Base-by-base conservation (phyloP, 2,329 filamentous ascomycete species). In the Aspergillus brasiliensis region DNA sequence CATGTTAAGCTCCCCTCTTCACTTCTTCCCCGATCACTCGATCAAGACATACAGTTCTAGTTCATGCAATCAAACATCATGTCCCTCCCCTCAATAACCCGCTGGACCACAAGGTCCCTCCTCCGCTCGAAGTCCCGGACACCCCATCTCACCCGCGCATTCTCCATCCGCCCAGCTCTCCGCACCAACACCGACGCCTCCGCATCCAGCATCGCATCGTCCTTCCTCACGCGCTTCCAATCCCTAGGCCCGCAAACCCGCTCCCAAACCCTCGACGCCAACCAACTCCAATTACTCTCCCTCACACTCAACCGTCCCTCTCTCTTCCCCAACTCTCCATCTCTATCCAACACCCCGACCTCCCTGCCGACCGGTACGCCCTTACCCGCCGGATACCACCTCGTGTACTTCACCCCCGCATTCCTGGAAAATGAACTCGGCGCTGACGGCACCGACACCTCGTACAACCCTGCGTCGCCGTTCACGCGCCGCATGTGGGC, bases 401-500 rank as follows among this genome's bases (percentile, higher is more conserved):
- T 89, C 0, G 82, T 82, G 0, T 89, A 88, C 70, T 89, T 89
- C 68, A 87, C 86, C 0, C 85, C 86, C 0, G 75, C 76, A 0
- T 82, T 83, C 4, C 62, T 84, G 0, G 86, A 88, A 66, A 62
- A 69, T 0, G 79, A 84, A 6, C 78, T 89, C 0, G 86, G 86
- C 0, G 62, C 70, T 0, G 87, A 90, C 69, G 87, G 87, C 13
- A 87, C 84, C 0, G 87, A 89, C 72, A 74, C 69, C 1, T 82
- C 82, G 0, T 88, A 85, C 69, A 89, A 88, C 64, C 82, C 86
- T 0, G 80, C 84, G 0, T 62, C 74, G 3, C 86, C 86, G 0
- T 89, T 88, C 59, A 87, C 85, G 2, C 74, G 86, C 28, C 79
- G 87, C 11, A 89, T 89, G 87, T 89, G 87, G 87, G 87, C 87